These are phyloP conservation scores for Aspergillus mulundensis DNA, from an alignment of 495 filamentous ascomycete species.

Conservation along the genomic window DNA sequence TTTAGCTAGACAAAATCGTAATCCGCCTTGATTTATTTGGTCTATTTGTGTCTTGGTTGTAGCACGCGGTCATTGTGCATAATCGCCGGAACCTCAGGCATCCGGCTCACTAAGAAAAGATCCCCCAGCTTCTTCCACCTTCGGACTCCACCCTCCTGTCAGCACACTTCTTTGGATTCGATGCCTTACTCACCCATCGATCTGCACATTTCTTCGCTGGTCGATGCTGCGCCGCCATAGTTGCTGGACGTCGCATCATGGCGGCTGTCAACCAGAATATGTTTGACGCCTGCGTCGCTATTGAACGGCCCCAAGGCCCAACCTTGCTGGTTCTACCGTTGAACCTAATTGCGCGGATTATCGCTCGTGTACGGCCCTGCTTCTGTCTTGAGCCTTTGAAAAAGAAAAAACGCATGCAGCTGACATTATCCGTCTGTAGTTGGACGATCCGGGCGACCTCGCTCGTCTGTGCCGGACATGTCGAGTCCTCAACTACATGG, in stretches of 20 bases:
- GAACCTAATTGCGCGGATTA: conserved; percentile 54
- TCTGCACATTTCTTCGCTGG: conserved; percentile 1
- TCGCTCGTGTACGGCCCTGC: conserved; percentile 42
- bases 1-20: neutral
- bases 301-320: conserved; percentile 29
- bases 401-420: neutral
- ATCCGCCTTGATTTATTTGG: neutral
- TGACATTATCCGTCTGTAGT: conserved; percentile 19
- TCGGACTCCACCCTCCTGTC: neutral
- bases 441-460: conserved; percentile 55
- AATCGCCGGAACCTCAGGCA: conserved; percentile 5
- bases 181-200: conserved; percentile 9
- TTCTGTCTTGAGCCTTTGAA: no score
- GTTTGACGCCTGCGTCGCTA: conserved; percentile 40
- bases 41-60: neutral
- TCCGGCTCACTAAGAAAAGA: conserved; percentile 1
- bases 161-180: conserved; percentile 5
- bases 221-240: conserved; percentile 30
- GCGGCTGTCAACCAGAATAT: conserved; percentile 45
- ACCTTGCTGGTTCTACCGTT: conserved; percentile 50
- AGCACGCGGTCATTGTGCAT: neutral
- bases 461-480: conserved; percentile 57
- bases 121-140: conserved; percentile 5
- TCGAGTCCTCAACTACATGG: conserved; percentile 63
- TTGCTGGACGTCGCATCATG: conserved; percentile 40